Percentiles rank a stretch among this genome's conserved stretches.
These are phyloP conservation scores for Candida fluviatilis DNA, from an alignment of 805 yeast genomes.

Conservation along the genomic window DNA sequence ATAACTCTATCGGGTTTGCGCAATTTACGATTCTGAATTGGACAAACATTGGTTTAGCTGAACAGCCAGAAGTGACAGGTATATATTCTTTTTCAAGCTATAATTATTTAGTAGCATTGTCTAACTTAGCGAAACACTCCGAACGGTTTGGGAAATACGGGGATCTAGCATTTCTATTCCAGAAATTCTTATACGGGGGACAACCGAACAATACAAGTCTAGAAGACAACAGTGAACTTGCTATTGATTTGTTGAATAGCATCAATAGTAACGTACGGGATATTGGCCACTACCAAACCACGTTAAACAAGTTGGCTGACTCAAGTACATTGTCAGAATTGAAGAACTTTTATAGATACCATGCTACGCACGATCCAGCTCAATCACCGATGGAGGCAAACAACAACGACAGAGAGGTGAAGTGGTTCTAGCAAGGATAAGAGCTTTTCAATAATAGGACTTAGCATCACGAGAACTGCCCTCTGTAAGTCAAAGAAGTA, in stretches of 20 bases:
- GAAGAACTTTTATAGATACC: background rate
- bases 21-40: background rate
- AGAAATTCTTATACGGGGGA: background rate
- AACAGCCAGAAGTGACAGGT: background rate
- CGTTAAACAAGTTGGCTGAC: background rate
- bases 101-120: background rate
- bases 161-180: background rate
- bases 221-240: background rate
- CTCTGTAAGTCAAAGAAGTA: background rate
- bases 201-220: background rate
- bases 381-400: background rate
- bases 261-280: background rate
- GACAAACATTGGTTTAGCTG: background rate
- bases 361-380: background rate
- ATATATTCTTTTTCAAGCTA: background rate
- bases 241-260: background rate
- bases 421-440: background rate
- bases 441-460: background rate
- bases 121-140: background rate
- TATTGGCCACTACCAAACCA: background rate
- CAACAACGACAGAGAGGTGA: background rate
- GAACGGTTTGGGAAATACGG: background rate
- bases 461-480: background rate
- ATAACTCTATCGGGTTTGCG: background rate
- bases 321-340: background rate